Conservation (phyloP, 306 rosid species). For the Begonia loranthoides region DNA sequence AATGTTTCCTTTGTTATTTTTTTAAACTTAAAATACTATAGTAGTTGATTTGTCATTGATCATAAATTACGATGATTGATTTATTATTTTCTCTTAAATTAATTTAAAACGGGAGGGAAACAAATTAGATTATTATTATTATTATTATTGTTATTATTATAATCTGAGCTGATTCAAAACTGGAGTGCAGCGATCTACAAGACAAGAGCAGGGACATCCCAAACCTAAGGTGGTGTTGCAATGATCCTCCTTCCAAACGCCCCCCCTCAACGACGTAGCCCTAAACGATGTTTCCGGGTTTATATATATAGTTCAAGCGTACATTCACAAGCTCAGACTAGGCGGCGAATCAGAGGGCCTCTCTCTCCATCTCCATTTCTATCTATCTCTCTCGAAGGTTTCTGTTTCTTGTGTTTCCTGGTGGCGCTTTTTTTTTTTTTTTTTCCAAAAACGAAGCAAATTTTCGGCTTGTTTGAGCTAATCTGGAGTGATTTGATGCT, state of each 20-base stretch:
- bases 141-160: too few species aligned
- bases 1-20: too few species aligned
- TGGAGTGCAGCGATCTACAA: too few species aligned
- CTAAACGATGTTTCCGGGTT: conserved; percentile 10
- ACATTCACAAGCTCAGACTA: not conserved
- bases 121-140: too few species aligned
- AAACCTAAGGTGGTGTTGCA: not conserved
- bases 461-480: not conserved
- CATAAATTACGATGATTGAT: too few species aligned
- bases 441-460: not conserved
- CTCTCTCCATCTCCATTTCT: not conserved
- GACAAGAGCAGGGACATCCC: not conserved
- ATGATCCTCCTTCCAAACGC: conserved; percentile 14
- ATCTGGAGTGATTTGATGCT: not conserved
- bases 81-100: too few species aligned
- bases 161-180: too few species aligned
- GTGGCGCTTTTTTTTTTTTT: not conserved
- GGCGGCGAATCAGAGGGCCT: conserved; percentile 8
- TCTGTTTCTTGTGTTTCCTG: too few species aligned
- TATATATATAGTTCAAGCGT: not conserved
- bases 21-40: too few species aligned
- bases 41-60: too few species aligned
- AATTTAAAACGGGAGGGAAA: too few species aligned
- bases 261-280: not conserved
- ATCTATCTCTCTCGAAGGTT: not conserved